phyloP scores from a whole-genome alignment of 108 stramenopile genomes.

The Schizochytrium sp. region DNA sequence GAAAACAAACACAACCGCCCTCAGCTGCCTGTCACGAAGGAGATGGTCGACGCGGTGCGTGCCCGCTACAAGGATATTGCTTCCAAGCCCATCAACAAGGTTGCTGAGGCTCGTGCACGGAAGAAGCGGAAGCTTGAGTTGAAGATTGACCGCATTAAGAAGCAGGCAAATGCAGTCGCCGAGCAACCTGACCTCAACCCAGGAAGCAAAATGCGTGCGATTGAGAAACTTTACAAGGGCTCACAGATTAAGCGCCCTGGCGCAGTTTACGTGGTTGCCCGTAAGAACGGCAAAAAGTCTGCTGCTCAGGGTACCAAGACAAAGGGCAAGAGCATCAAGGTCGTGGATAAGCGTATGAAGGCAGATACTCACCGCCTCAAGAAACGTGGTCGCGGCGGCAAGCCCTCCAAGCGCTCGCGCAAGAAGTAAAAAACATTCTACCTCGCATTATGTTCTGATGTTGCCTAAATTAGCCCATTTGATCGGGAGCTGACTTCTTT shows the following conservation, averaged over 20 bases:
- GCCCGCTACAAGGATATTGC: conserved; percentile 85
- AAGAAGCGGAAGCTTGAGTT: conserved; percentile 86
- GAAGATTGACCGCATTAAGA: conserved; percentile 91
- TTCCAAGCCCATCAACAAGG: conserved; percentile 95
- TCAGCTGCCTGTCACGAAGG: conserved; percentile 92
- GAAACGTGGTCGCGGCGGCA: conserved; percentile 78
- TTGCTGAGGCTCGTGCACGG: conserved; percentile 96
- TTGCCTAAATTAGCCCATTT: too few species aligned
- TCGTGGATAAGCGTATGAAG: conserved; percentile 96
- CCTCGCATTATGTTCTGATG: too few species aligned
- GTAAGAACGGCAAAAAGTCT: conserved; percentile 77
- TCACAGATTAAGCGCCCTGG: conserved; percentile 80
- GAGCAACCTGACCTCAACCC: conserved; percentile 91
- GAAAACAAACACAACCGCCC: conserved; percentile 95
- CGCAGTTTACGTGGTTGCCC: conserved; percentile 90
- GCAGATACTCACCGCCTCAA: conserved; percentile 81
- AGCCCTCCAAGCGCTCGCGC: conserved; percentile 80
- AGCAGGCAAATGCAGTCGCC: conserved; percentile 91
- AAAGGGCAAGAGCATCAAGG: conserved; percentile 89
- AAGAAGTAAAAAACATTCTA: not conserved
- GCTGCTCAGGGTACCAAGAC: conserved; percentile 60
- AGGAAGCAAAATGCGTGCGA: conserved; percentile 93
- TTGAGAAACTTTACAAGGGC: conserved; percentile 91
- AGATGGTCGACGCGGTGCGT: conserved; percentile 94
- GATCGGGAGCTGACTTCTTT: too few species aligned